Base-by-base conservation (phyloP, 2,329 filamentous ascomycete genomes). In the Lasiodiplodia citricola region DNA sequence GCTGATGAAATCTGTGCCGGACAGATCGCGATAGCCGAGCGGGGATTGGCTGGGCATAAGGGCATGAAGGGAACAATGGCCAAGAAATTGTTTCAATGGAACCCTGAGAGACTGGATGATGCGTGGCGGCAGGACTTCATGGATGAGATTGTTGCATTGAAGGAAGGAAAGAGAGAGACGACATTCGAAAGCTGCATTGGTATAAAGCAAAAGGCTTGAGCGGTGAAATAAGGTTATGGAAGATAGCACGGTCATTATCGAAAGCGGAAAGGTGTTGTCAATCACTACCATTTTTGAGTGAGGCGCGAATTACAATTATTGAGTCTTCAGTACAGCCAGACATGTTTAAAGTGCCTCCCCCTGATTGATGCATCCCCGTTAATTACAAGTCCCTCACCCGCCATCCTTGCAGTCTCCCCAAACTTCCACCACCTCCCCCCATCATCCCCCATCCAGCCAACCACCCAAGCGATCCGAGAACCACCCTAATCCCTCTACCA, bases 91-190 rank as follows among this genome's bases (percentile, higher is more conserved):
- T 58, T 73, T 14, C 69, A 69, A 16, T 73, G 73, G 72, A 31
- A 70, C 47, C 71, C 71, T 14, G 69, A 57, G 38, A 70, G 68
- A 37, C 23, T 62, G 31, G 44, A 72, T 11, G 52, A 70, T 28
- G 69, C 72, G 16, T 73, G 71, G 72, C 44, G 69, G 28, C 66
- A 62, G 47, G 72, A 73, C 16, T 72, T 72, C n/a, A 2, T 28
- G 14, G 72, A 71, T 18, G 72, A 73, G 38, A 35, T 73, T n/a
- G 25, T 69, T 37, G 73, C 71, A 10, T 52, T 73, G n/a, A 68
- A 63, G 47, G 68, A 72, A 18, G 66, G 68, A 7, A 58, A 68
- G 5, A 68, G 72, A 38, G 60, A 64, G 44, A 35, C 67, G 8
- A 70, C 72, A 0, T 67, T 71, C 51, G 69, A 65, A 28, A 69